Percentiles rank a stretch among this genome's conserved stretches.
Conservation (phyloP, 257 asterid genomes). For the Ligustrum vulgare region DNA sequence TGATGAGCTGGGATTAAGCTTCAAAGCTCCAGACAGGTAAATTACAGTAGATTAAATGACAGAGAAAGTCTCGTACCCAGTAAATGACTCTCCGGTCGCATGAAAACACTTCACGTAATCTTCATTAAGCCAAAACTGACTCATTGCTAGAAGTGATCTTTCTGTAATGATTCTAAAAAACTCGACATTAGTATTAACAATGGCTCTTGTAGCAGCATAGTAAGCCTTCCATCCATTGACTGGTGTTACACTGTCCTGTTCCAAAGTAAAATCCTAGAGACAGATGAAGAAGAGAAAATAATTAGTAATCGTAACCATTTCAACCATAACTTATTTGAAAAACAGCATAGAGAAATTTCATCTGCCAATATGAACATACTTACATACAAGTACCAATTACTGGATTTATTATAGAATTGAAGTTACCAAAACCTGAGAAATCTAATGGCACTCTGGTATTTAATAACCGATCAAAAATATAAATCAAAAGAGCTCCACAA, state of each 20-base stretch:
- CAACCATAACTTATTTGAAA: conserved; percentile 12
- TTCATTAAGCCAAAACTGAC: conserved; percentile 86
- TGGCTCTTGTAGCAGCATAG: conserved; percentile 91
- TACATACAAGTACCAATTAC: background rate
- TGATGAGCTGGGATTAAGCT: conserved; percentile 8
- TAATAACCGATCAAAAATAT: background rate
- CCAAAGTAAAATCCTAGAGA: conserved; percentile 82
- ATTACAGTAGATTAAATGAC: background rate
- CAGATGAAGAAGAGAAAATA: conserved; percentile 13
- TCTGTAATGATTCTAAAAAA: conserved; percentile 68
- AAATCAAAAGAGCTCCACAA: background rate
- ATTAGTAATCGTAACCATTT: conserved; percentile 21
- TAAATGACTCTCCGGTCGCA: conserved; percentile 76
- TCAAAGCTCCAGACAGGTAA: background rate
- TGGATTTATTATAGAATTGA: background rate
- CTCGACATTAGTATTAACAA: conserved; percentile 63
- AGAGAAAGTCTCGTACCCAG: conserved; percentile 65
- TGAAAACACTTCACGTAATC: conserved; percentile 93
- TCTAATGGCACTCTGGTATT: background rate
- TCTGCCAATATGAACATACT: background rate
- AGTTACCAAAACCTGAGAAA: background rate
- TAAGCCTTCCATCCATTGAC: conserved; percentile 96
- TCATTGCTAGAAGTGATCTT: conserved; percentile 75
- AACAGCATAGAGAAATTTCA: background rate
- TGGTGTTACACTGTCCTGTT: conserved; percentile 76